Base-by-base conservation (phyloP, 306 rosid species). In the Dalbergia cochinchinensis region DNA sequence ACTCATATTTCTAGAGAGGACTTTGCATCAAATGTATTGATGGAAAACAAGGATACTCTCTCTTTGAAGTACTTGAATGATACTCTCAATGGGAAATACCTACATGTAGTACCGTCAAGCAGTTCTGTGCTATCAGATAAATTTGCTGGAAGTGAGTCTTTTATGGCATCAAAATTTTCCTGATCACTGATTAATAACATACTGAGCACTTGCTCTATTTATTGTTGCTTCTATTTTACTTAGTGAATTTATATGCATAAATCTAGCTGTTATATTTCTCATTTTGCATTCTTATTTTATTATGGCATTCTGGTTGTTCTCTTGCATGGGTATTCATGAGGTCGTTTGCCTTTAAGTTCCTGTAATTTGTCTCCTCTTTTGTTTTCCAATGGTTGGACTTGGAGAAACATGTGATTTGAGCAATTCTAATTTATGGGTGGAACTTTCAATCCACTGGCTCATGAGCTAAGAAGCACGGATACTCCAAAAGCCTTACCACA, bases 61-160 rank as follows among this genome's bases (percentile, higher is more conserved):
- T 8, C 63, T 19, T 83, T 44, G 58, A 79, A 69, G 69, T 77
- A 45, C 54, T 15, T n/a, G 13, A 51, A 65, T 71, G 51, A 71
- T 65, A 47, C 48, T 55, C 39, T 59, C 20, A 18, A 19, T 42
- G 75, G 22, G n/a, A 64, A 65, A 65, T 31, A 73, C 34, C 71
- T 68, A 15, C 44, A 51, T 73, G 61, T 54, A 65, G 70, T 82
- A 57, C 66, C 73, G 42, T 66, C 77, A 19, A 31, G 77, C 82
- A 71, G 61, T 80, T 76, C 67, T 71, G 44, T 64, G 33, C 77
- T 55, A 67, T 47, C 86, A 16, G 69, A 62, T 72, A 67, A 54
- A 42, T 78, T 79, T 82, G 73, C 57, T 80, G 69, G 85, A 45
- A 68, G 83, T 76, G 81, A 80, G 71, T 69, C 76, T 33, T 79